Conservation (phyloP, 345 rosid species). For the Acer negundo region DNA sequence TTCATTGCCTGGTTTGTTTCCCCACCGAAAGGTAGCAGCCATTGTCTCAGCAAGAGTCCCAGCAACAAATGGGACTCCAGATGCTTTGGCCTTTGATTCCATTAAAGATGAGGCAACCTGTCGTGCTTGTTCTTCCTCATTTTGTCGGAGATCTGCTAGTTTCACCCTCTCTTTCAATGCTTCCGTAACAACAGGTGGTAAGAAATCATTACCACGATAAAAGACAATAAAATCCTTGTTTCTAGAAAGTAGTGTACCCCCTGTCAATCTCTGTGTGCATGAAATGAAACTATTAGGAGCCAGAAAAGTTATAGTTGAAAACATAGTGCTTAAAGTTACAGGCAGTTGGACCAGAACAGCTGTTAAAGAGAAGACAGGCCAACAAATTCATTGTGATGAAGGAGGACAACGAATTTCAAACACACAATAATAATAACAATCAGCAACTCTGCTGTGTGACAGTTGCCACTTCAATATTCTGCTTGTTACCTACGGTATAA, state of each 20-base stretch:
- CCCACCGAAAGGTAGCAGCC: conserved; percentile 86
- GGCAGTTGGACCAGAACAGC: not conserved
- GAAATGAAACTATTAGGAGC: conserved; percentile 26
- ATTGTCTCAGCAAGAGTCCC: conserved; percentile 89
- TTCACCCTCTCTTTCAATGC: conserved; percentile 64
- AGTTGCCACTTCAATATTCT: not conserved
- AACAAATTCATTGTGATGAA: not conserved
- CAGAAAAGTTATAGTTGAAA: not conserved
- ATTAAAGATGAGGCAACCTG: conserved; percentile 41
- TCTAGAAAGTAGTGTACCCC: conserved; percentile 79
- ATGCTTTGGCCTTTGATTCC: conserved; percentile 36
- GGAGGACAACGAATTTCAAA: not conserved
- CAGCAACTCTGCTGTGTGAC: not conserved
- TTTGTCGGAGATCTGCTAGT: conserved; percentile 49
- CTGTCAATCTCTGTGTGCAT: conserved; percentile 70
- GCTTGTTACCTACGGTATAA: not conserved
- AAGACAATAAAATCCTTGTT: conserved; percentile 91
- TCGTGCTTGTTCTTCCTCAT: conserved; percentile 81
- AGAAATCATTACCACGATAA: conserved; percentile 92
- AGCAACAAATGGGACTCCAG: conserved; percentile 54
- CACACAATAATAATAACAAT: not conserved
- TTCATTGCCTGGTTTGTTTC: conserved; percentile 48
- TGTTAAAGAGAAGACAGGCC: not conserved
- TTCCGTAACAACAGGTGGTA: conserved; percentile 65
- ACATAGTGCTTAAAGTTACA: not conserved